Percentiles rank a stretch among this genome's conserved stretches.
Conservation (phyloP, 352 stramenopile genomes). For the Globisporangium paroecandrum region DNA sequence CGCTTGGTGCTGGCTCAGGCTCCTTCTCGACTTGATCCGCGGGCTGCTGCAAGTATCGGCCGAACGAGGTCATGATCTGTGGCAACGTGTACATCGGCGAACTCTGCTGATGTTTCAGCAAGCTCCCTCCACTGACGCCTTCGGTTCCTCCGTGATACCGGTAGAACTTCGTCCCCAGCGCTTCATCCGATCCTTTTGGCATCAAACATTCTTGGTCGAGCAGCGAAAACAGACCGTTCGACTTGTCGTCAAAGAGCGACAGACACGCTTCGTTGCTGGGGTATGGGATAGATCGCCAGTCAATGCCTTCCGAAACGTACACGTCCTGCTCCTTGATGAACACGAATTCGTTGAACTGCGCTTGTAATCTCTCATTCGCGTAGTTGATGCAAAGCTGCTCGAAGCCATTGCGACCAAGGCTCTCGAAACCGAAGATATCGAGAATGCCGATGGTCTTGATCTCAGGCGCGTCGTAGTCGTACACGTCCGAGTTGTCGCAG, state of each 20-base stretch:
- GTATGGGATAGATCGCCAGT: slow-evolving; percentile 79
- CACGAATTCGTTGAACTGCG: slow-evolving; percentile 89
- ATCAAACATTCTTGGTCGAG: slow-evolving; percentile 84
- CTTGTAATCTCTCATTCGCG: slow-evolving; percentile 75
- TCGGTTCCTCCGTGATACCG: slow-evolving; percentile 52
- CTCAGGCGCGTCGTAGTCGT: slow-evolving; percentile 28
- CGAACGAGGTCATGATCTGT: slow-evolving; percentile 63
- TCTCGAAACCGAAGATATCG: slow-evolving; percentile 90
- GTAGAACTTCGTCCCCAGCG: slow-evolving; percentile 78
- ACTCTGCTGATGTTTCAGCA: slow-evolving; percentile 33
- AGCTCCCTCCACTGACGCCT: slow-evolving; percentile 19
- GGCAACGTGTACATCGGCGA: slow-evolving; percentile 48
- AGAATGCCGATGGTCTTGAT: slow-evolving; percentile 81
- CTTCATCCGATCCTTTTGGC: slow-evolving; percentile 80
- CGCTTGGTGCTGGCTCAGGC: slow-evolving; percentile 13
- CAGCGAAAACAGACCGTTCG: slow-evolving; percentile 73
- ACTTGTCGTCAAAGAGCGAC: slow-evolving; percentile 77
- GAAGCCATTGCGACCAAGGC: slow-evolving; percentile 74
- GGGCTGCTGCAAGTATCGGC: slow-evolving; percentile 58
- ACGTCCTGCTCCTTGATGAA: slow-evolving; percentile 85
- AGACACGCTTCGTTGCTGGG: slow-evolving; percentile 82
- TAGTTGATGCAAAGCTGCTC: slow-evolving; percentile 86
- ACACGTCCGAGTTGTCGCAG: slow-evolving; percentile 42
- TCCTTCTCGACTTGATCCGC: slow-evolving; percentile 39
- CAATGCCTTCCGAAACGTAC: slow-evolving; percentile 81